These are phyloP conservation scores for Aspergillus phoenicis DNA, from an alignment of 2,329 filamentous ascomycete species.

Conservation along the genomic window DNA sequence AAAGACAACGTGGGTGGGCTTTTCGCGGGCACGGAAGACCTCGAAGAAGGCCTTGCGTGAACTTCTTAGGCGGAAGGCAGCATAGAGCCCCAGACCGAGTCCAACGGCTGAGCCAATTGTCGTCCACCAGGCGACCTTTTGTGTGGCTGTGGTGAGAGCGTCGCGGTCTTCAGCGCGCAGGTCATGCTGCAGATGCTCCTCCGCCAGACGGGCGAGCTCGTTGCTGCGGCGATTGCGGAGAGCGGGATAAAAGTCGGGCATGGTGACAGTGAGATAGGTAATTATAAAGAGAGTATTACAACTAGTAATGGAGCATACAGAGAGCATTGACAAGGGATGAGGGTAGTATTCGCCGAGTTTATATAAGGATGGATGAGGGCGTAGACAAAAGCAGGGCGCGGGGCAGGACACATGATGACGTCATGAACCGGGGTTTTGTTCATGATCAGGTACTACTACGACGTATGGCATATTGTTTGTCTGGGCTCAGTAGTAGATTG, in stretches of 20 bases:
- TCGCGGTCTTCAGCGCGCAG: slow-evolving; percentile 62
- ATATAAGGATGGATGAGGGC: neutral
- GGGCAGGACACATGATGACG: neutral
- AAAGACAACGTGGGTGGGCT: slow-evolving; percentile 64
- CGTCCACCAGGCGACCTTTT: slow-evolving; percentile 58
- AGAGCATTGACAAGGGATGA: too few species aligned
- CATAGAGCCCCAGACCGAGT: slow-evolving; percentile 59
- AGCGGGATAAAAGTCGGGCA: slow-evolving; percentile 51
- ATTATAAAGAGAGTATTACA: too few species aligned
- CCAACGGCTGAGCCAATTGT: slow-evolving; percentile 63
- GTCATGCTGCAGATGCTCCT: slow-evolving; percentile 62
- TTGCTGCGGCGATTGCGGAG: slow-evolving; percentile 51
- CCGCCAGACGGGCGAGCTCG: slow-evolving; percentile 58
- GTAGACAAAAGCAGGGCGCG: neutral
- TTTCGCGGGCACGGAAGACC: slow-evolving; percentile 62
- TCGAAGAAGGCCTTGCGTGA: slow-evolving; percentile 62
- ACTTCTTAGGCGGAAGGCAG: slow-evolving; percentile 60
- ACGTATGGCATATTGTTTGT: too few species aligned
- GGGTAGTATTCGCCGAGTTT: neutral
- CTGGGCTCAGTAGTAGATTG: too few species aligned
- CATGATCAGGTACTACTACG: too few species aligned
- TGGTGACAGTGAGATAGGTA: neutral
- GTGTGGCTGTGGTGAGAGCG: slow-evolving; percentile 57
- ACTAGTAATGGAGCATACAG: neutral
- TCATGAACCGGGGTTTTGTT: neutral